phyloP scores from a whole-genome alignment of 2,329 filamentous ascomycete genomes.

The Chalaropsis ovoidea region DNA sequence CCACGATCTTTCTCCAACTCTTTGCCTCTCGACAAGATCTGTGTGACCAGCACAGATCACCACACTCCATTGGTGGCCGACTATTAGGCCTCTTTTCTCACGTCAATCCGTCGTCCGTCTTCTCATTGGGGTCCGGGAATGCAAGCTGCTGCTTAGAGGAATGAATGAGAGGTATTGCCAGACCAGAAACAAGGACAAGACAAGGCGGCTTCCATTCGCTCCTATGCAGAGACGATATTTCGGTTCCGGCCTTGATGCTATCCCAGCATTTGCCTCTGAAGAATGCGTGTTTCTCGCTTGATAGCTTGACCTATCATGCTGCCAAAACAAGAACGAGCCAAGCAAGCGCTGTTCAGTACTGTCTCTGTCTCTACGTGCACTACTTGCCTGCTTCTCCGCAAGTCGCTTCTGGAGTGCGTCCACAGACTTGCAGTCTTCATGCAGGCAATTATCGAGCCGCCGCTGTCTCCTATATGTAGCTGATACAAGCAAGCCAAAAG shows the following conservation, averaged over 20 bases:
- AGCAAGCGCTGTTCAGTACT: background rate
- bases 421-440: background rate
- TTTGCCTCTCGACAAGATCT: background rate
- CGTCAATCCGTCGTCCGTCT: too few relatives aligned
- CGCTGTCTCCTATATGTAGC: background rate
- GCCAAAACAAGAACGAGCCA: background rate
- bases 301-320: background rate
- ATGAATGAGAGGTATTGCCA: background rate
- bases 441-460: background rate
- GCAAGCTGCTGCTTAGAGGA: background rate
- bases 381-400: background rate
- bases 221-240: background rate
- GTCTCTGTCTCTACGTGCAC: background rate
- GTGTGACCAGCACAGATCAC: constrained; percentile 2
- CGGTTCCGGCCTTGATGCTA: background rate
- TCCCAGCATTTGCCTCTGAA: constrained; percentile 7
- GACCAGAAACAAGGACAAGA: background rate
- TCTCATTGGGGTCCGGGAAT: background rate
- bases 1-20: constrained; percentile 6
- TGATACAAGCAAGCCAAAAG: background rate
- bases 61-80: background rate
- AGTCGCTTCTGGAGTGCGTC: background rate
- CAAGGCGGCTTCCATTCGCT: background rate
- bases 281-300: constrained; percentile 14
- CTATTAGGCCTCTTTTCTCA: background rate